Conservation (phyloP, 108 stramenopile genomes). For the Pseudonitzschia delicatissima region DNA sequence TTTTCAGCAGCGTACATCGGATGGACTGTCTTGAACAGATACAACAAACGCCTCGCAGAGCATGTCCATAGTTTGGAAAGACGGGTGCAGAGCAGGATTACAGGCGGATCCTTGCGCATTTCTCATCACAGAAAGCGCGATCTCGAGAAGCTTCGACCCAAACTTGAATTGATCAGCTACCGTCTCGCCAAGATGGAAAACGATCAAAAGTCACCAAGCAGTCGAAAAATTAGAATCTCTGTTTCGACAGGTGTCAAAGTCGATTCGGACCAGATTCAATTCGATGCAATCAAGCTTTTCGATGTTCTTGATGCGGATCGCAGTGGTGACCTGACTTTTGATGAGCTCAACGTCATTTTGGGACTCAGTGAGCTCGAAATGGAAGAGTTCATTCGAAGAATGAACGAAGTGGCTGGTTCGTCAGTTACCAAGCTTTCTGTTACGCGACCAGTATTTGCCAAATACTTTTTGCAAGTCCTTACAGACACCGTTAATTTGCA, state of each 20-base stretch:
- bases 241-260: background rate
- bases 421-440: slow-evolving; percentile 3
- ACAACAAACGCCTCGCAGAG: slow-evolving; percentile 7
- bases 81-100: background rate
- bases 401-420: slow-evolving; percentile 20
- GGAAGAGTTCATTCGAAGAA: slow-evolving; percentile 33
- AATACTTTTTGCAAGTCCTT: slow-evolving; percentile 37
- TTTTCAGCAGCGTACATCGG: slow-evolving; percentile 1
- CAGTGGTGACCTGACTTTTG: slow-evolving; percentile 31
- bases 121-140: slow-evolving; percentile 13
- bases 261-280: slow-evolving; percentile 16
- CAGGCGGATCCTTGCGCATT: too few relatives aligned
- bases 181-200: slow-evolving; percentile 28
- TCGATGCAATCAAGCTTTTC: slow-evolving; percentile 35
- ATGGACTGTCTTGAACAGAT: background rate
- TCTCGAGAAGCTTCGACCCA: slow-evolving; percentile 32
- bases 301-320: slow-evolving; percentile 33
- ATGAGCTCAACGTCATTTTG: slow-evolving; percentile 42
- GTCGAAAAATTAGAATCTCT: background rate
- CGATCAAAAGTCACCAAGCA: background rate
- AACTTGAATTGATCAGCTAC: slow-evolving; percentile 31
- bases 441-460: slow-evolving; percentile 31
- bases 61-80: background rate
- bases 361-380: slow-evolving; percentile 26
- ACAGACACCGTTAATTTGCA: slow-evolving; percentile 24